Evolutionary conservation across 2,329 filamentous ascomycete species (phyloP).

Genomic region (Fusarium tuaranense): DNA sequence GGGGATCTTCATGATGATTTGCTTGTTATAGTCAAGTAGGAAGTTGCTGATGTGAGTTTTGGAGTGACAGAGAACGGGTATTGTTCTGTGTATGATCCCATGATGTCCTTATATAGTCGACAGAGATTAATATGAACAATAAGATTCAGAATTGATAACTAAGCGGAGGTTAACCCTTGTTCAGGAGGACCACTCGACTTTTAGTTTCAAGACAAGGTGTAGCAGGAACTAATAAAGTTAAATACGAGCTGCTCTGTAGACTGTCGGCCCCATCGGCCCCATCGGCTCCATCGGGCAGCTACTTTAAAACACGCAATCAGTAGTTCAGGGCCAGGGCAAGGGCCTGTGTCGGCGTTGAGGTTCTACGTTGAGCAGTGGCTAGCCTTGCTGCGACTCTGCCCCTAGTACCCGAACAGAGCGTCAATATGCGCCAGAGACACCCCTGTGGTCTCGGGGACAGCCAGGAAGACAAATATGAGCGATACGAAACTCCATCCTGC

Average conservation of each 20-base stretch:
- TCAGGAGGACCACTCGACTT: neutral
- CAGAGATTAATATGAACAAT: neutral
- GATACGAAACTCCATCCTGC: slow-evolving; percentile 52
- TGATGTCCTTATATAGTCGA: neutral
- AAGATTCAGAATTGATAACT: neutral
- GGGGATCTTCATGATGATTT: neutral
- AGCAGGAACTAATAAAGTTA: neutral
- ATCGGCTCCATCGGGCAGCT: neutral
- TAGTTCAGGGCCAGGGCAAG: neutral
- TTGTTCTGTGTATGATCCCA: neutral
- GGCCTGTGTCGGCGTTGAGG: neutral
- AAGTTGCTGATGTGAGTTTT: neutral
- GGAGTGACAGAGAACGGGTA: neutral
- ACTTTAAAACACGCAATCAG: neutral
- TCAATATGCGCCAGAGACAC: slow-evolving; percentile 54
- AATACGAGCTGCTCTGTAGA: neutral
- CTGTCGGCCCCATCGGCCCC: neutral
- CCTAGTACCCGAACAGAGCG: slow-evolving; percentile 48
- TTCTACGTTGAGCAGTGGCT: neutral
- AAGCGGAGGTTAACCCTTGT: neutral
- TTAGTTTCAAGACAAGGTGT: neutral
- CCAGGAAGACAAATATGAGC: slow-evolving; percentile 51
- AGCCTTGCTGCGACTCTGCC: slow-evolving; percentile 18
- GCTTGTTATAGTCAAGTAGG: neutral
- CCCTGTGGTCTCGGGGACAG: slow-evolving; percentile 54